phyloP scores from a whole-genome alignment of 306 rosid species.

The Herpetospermum pedunculosum region DNA sequence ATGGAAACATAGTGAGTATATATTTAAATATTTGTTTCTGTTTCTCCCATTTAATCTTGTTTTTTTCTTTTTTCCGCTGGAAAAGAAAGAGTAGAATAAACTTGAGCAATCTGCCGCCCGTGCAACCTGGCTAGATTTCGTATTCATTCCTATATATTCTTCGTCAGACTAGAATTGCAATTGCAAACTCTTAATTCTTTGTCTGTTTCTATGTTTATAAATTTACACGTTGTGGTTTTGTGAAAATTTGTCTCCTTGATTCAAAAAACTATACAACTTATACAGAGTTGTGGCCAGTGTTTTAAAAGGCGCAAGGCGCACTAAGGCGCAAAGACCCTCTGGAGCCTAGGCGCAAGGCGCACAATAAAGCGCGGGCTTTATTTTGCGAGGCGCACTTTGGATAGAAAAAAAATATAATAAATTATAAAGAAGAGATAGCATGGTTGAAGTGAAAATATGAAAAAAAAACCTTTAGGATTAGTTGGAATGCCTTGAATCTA shows the following conservation, averaged over 20 bases:
- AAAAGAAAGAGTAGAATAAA: neutral
- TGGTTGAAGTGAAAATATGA: no score
- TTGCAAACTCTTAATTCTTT: neutral
- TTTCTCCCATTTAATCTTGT: neutral
- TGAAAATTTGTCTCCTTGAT: neutral
- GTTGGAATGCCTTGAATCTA: no score
- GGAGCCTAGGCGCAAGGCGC: no score
- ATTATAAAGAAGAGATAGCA: no score
- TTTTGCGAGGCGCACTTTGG: no score
- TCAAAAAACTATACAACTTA: neutral
- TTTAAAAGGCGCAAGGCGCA: no score
- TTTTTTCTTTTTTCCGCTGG: neutral
- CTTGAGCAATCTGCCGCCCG: neutral
- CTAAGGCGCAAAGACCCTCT: no score
- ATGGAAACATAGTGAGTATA: conserved; percentile 60
- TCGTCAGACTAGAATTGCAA: neutral
- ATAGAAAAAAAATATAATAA: no score
- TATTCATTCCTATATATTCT: neutral
- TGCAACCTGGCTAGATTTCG: neutral
- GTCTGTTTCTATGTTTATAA: neutral
- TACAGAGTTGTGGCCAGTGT: neutral
- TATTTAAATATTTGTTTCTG: conserved; percentile 7
- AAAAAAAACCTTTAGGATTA: no score
- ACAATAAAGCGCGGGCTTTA: no score
- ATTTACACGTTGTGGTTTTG: neutral